Percentiles rank a stretch among this genome's conserved stretches.
These are phyloP conservation scores for Yarrowia osloensis DNA, from an alignment of 805 yeast species.

Conservation along the genomic window DNA sequence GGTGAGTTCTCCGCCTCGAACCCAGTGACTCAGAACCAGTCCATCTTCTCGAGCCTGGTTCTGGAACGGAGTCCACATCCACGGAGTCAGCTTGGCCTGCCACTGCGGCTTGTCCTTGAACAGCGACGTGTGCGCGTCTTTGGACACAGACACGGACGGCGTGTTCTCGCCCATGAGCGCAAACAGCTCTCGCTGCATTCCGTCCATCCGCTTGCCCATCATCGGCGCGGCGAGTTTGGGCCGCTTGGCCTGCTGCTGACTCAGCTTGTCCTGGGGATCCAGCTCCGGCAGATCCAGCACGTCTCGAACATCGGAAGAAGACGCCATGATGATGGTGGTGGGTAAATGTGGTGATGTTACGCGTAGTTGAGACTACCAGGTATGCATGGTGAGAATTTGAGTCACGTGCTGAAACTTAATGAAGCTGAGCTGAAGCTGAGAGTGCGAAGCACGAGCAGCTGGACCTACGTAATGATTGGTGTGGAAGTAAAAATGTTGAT, in stretches of 20 bases:
- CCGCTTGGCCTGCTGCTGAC: slow-evolving; percentile 31
- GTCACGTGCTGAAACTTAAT: no score
- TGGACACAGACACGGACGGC: slow-evolving; percentile 71
- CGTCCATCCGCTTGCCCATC: slow-evolving; percentile 44
- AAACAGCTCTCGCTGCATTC: slow-evolving; percentile 88
- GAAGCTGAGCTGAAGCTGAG: no score
- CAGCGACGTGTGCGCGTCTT: slow-evolving; percentile 35
- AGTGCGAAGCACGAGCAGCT: no score
- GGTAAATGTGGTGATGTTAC: no score
- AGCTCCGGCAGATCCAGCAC: slow-evolving; percentile 39
- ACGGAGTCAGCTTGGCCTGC: slow-evolving; percentile 70
- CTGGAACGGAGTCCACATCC: slow-evolving; percentile 70
- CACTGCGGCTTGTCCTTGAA: slow-evolving; percentile 67
- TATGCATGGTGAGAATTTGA: background rate
- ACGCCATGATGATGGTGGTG: slow-evolving; percentile 30
- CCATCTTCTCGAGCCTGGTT: slow-evolving; percentile 55
- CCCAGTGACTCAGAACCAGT: slow-evolving; percentile 78
- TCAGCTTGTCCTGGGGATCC: slow-evolving; percentile 31
- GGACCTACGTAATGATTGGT: no score
- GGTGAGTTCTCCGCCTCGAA: slow-evolving; percentile 55
- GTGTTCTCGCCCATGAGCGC: slow-evolving; percentile 87
- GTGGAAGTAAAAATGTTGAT: no score
- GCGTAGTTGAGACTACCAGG: background rate
- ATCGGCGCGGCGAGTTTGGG: background rate
- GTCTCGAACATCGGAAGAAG: slow-evolving; percentile 42